phyloP scores from a whole-genome alignment of 148 eudicot genomes.

The Heliosperma pusillum region DNA sequence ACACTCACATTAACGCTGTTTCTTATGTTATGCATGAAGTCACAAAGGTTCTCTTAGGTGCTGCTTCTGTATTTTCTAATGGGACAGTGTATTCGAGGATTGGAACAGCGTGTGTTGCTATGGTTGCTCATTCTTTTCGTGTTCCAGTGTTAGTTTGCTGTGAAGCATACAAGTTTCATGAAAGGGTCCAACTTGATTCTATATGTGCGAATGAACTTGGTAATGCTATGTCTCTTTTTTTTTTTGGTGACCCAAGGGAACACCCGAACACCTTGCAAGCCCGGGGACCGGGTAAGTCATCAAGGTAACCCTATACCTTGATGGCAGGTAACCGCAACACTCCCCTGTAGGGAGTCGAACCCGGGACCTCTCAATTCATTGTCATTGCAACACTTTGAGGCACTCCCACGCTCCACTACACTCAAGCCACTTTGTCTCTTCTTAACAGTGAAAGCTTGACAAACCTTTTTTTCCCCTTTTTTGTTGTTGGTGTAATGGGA shows the following conservation, averaged over 20 bases:
- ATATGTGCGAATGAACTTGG: slow-evolving; percentile 91
- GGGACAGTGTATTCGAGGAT: slow-evolving; percentile 85
- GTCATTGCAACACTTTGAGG: no score
- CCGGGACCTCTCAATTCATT: no score
- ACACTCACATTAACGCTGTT: slow-evolving; percentile 85
- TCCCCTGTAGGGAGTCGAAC: no score
- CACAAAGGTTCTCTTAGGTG: slow-evolving; percentile 71
- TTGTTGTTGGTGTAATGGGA: neutral
- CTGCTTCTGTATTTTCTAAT: slow-evolving; percentile 81
- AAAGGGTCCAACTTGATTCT: slow-evolving; percentile 92
- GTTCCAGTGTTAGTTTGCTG: slow-evolving; percentile 88
- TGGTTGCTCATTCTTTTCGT: slow-evolving; percentile 86
- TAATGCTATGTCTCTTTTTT: slow-evolving; percentile 21
- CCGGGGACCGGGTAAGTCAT: no score
- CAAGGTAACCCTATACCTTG: no score
- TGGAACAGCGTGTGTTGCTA: slow-evolving; percentile 91
- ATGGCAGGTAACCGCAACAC: no score
- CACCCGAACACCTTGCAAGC: no score
- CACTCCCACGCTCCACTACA: no score
- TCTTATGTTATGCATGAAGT: slow-evolving; percentile 95
- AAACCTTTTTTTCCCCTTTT: neutral
- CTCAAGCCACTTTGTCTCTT: neutral
- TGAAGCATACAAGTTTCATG: slow-evolving; percentile 95
- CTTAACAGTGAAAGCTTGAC: neutral
- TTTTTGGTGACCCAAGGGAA: no score